Evolutionary conservation across 192 early-diverging fungal genomes (phyloP).

Genomic region (Rhizophagus sp.): DNA sequence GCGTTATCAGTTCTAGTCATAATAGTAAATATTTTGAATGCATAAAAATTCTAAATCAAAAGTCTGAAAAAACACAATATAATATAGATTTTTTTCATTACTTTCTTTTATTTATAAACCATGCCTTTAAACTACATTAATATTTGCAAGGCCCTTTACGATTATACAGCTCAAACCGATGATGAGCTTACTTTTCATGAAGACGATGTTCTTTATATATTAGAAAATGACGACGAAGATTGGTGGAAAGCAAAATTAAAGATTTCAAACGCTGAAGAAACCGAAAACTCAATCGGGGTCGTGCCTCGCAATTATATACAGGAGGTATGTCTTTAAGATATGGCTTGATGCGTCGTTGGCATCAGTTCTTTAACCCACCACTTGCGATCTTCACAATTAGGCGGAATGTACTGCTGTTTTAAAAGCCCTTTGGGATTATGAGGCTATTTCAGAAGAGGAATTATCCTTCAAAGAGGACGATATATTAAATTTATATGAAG

Average conservation of each 20-base stretch:
- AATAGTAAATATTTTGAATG: no score
- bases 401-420: conserved; percentile 41
- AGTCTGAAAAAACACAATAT: no score
- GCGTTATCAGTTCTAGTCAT: no score
- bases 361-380: neutral
- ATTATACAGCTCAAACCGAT: conserved; percentile 79
- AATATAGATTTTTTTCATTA: neutral
- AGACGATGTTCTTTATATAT: conserved; percentile 82
- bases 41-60: no score
- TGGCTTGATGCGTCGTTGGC: neutral
- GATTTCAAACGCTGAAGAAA: conserved; percentile 33
- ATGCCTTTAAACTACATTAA: conserved; percentile 53
- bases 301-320: conserved; percentile 92
- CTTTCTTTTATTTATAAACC: conserved; percentile 2
- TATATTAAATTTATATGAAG: conserved; percentile 74
- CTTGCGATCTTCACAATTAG: conserved; percentile 36
- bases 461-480: conserved; percentile 76
- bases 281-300: conserved; percentile 65
- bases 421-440: conserved; percentile 81
- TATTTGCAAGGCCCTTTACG: conserved; percentile 82
- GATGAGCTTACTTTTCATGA: conserved; percentile 88
- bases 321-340: conserved; percentile 27
- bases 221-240: conserved; percentile 86
- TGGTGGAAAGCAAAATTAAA: conserved; percentile 89
- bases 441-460: conserved; percentile 82